These are phyloP conservation scores for Fraxinus floribunda DNA, from an alignment of 305 asterid species.

Conservation along the genomic window DNA sequence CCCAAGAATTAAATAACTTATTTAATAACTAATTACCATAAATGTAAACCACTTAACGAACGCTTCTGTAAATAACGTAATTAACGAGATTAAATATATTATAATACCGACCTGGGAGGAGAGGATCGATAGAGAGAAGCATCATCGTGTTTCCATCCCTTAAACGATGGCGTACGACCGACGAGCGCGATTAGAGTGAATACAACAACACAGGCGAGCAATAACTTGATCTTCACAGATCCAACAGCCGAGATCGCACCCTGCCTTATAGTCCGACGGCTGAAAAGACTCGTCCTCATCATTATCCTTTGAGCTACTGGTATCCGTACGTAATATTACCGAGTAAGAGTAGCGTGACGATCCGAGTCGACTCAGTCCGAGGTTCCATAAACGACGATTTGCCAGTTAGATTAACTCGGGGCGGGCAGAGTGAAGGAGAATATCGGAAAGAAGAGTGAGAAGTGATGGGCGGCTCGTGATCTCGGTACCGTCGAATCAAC, in stretches of 20 bases:
- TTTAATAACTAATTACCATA: neutral
- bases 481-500: neutral
- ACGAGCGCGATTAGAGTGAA: slow-evolving; percentile 45
- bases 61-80: slow-evolving; percentile 5
- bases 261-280: slow-evolving; percentile 67
- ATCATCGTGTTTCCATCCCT: slow-evolving; percentile 47
- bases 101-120: slow-evolving; percentile 37
- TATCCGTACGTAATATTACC: slow-evolving; percentile 4
- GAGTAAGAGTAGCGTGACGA: slow-evolving; percentile 25
- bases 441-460: neutral
- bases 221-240: slow-evolving; percentile 58
- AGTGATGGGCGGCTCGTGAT: neutral
- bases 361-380: slow-evolving; percentile 32
- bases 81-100: neutral
- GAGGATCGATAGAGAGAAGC: slow-evolving; percentile 38
- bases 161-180: slow-evolving; percentile 49
- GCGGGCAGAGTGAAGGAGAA: neutral
- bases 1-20: neutral
- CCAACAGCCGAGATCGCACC: slow-evolving; percentile 58
- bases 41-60: slow-evolving; percentile 16
- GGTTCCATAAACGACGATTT: slow-evolving; percentile 6
- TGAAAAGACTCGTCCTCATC: slow-evolving; percentile 57
- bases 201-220: slow-evolving; percentile 45
- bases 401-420: neutral
- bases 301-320: neutral